phyloP scores from a whole-genome alignment of 805 yeast genomes.

The Wickerhamiella bombiphila region DNA sequence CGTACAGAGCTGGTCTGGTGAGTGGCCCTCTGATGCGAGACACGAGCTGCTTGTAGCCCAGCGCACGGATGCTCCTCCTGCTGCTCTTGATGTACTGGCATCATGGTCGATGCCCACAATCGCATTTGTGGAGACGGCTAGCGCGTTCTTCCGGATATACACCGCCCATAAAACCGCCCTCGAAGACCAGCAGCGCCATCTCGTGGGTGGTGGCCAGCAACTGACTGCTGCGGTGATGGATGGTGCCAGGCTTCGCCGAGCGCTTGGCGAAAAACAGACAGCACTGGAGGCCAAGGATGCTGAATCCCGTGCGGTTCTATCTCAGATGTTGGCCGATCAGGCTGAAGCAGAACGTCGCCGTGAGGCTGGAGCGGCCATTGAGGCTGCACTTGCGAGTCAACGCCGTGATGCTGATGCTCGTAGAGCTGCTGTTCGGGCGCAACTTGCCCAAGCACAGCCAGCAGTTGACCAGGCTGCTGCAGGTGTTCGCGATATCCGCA shows the following conservation, averaged over 20 bases:
- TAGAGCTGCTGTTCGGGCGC: constrained; percentile 39
- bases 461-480: constrained; percentile 68
- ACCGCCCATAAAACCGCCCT: constrained; percentile 32
- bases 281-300: constrained; percentile 40
- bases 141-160: constrained; percentile 25
- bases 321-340: constrained; percentile 67
- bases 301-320: constrained; percentile 58
- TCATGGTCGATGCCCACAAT: neutral
- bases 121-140: constrained; percentile 9
- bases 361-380: constrained; percentile 69
- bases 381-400: constrained; percentile 51
- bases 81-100: constrained; percentile 24
- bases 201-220: constrained; percentile 58
- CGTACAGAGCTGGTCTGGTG: constrained; percentile 78
- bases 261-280: constrained; percentile 38
- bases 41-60: constrained; percentile 8
- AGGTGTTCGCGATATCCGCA: constrained; percentile 86
- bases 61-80: constrained; percentile 6
- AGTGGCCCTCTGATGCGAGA: constrained; percentile 38
- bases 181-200: constrained; percentile 56
- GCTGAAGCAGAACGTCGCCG: constrained; percentile 85
- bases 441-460: constrained; percentile 69
- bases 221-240: constrained; percentile 62
- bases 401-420: constrained; percentile 46
- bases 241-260: constrained; percentile 44